Base-by-base conservation (phyloP, 2,329 filamentous ascomycete genomes). In the Cytospora chrysosperma region DNA sequence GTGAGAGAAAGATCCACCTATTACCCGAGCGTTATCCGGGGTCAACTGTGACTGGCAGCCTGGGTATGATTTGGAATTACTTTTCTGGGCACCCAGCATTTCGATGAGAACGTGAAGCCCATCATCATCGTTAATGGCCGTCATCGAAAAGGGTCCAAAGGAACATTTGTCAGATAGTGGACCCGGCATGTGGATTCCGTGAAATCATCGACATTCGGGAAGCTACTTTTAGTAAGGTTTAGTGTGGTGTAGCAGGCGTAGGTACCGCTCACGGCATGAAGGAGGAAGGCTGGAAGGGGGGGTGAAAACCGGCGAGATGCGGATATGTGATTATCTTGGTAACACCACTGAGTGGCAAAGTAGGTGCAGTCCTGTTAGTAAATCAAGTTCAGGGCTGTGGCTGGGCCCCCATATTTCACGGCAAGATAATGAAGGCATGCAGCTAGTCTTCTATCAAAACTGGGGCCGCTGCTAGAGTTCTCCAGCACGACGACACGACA, bases 91-190 rank as follows among this genome's bases (percentile, higher is more conserved):
- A n/a, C n/a, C n/a, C n/a, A n/a, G 51, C 50, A 54, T 60, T 40
- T 40, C 37, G n/a, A 24, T 12, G n/a, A 24, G 43, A 47, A 5
- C 32, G 9, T 34, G 32, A 3, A 34, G 32, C 32, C 34, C 34
- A 19, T 43, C 7, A 24, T 30, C 40, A 34, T 34, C 27, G 12
- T 40, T 15, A 21, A 34, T 24, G 7, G 17, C 27, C 34, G 47
- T 49, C 26, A 55, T 49, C 12, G 26, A 19, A 21, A n/a, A 26
- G 30, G 51, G 26, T n/a, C 13, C 19, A 24, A 13, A 49, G 51
- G 37, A 2, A 50, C 17, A 55, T 61, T 55, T 61, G 58, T 61
- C 58, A 61, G 58, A 49, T 24, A 26, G 58, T 54, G 58, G 58
- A n/a, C 54, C 53, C 27, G n/a, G 37, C 19, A 21, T 47, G 43